Evolutionary conservation across 129 eudicot species (phyloP), one percentile per base, ranked within the genome.

Genomic region (Arctium minus): DNA sequence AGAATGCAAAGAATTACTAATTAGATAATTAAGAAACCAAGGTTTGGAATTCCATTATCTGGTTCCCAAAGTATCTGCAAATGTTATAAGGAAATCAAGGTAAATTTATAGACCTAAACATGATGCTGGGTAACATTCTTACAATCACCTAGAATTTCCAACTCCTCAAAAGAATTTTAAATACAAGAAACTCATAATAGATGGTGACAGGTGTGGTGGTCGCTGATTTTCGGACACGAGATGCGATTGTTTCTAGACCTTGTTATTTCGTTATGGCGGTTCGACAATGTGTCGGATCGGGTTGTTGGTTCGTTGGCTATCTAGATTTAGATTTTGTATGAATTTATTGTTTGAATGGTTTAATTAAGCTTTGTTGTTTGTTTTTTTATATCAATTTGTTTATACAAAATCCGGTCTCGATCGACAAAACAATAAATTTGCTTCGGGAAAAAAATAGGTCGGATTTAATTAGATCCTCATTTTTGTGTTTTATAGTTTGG

Each of bases 201-300:
- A n/a, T n/a, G n/a, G n/a, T n/a, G n/a, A n/a, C 44, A 79, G 75
- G 53, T 90, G 93, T 78, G 76, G 85, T 1, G 80, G 93, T 39
- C 32, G 46, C 64, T 53, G 18, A 53, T 13, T n/a, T n/a, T 13
- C 18, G 6, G 3, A 15, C 22, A 53, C 56, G 17, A 10, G 56
- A 9, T 1, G 13, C 22, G 15, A 15, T 6, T 7, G 27, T n/a
- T 53, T 53, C 65, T 15, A 15, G 4, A 15, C 65, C 27, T 53
- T 0, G 27, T 53, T 15, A 53, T 53, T 53, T 53, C 1, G 65
- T 53, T 15, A 53, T 1, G 65, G 15, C 15, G 65, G 65, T 53
- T 53, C 65, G 65, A 53, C 65, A 53, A 53, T 53, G 6, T 1
- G 65, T 4, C 6, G 65, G 1, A 53, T 53, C 6, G 65, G 65